phyloP scores from a whole-genome alignment of 2,329 filamentous ascomycete genomes.

The Alternaria sp. region DNA sequence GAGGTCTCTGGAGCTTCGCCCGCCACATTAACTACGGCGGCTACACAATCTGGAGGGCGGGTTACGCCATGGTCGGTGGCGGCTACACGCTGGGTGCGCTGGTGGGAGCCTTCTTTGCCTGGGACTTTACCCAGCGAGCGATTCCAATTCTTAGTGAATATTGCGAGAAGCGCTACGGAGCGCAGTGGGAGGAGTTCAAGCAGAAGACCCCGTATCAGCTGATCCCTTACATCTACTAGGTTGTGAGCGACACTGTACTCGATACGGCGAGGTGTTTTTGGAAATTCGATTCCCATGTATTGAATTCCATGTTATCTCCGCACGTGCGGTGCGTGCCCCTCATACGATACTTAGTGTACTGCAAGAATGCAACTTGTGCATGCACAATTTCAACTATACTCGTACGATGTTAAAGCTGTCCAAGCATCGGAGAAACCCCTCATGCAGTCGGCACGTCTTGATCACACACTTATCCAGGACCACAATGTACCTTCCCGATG shows the following conservation, averaged over 20 bases:
- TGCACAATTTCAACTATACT: constrained; percentile 1
- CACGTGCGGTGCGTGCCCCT: neutral
- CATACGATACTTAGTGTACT: neutral
- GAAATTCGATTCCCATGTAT: constrained; percentile 1
- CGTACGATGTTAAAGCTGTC: constrained; percentile 1
- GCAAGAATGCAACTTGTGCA: constrained; percentile 4
- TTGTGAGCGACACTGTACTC: neutral
- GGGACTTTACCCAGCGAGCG: constrained; percentile 56
- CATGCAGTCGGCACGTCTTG: constrained; percentile 6
- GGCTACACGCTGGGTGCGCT: constrained; percentile 58
- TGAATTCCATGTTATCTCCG: constrained; percentile 1
- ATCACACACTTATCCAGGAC: constrained; percentile 10
- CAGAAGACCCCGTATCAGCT: constrained; percentile 51
- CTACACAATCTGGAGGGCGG: constrained; percentile 62
- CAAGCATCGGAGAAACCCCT: constrained; percentile 2
- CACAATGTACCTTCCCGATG: constrained; percentile 7
- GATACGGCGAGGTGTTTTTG: neutral
- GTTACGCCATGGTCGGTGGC: constrained; percentile 59
- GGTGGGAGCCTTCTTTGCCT: constrained; percentile 54
- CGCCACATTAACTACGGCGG: constrained; percentile 66
- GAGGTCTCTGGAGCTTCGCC: constrained; percentile 60
- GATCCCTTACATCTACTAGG: constrained; percentile 45
- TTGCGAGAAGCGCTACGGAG: constrained; percentile 54
- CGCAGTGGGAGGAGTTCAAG: constrained; percentile 54
- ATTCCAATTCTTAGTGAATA: constrained; percentile 62